Evolutionary conservation across 73 alveolate genomes (phyloP).

Genomic region (Paramecium primaurelia): DNA sequence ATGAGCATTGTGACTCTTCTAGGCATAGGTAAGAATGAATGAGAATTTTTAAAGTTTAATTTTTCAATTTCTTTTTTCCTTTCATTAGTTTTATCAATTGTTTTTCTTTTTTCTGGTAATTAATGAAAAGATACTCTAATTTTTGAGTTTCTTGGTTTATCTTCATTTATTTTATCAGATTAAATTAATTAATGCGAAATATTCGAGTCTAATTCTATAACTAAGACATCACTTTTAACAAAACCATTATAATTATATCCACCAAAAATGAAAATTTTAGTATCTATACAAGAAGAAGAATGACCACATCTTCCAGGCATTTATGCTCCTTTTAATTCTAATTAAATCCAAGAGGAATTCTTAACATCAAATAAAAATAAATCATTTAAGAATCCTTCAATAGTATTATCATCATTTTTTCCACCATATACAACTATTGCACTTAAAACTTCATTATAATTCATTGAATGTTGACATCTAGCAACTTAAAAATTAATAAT

Average conservation of each 20-base stretch:
- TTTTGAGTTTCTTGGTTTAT: background rate
- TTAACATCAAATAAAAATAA: background rate
- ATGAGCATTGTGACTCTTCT: background rate
- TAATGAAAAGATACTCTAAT: background rate
- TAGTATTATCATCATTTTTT: constrained; percentile 13
- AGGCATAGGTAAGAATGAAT: constrained; percentile 32
- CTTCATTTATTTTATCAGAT: background rate
- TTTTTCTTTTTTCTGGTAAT: background rate
- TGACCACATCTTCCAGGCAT: constrained; percentile 49
- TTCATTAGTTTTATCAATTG: background rate
- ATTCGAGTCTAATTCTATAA: constrained; percentile 6
- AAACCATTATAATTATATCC: constrained; percentile 38
- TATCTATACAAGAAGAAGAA: constrained; percentile 10
- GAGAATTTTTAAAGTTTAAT: background rate
- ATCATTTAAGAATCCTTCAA: constrained; percentile 30
- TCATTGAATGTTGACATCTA: constrained; percentile 44
- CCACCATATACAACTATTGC: constrained; percentile 19
- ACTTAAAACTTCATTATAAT: background rate
- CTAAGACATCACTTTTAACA: constrained; percentile 37
- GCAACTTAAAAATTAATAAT: background rate
- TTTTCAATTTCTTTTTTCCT: constrained; percentile 23
- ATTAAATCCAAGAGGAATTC: background rate
- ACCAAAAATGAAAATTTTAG: constrained; percentile 40
- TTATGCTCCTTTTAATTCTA: background rate
- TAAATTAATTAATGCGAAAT: background rate